phyloP scores from a whole-genome alignment of 306 rosid species.

The Oemleria cerasiformis region DNA sequence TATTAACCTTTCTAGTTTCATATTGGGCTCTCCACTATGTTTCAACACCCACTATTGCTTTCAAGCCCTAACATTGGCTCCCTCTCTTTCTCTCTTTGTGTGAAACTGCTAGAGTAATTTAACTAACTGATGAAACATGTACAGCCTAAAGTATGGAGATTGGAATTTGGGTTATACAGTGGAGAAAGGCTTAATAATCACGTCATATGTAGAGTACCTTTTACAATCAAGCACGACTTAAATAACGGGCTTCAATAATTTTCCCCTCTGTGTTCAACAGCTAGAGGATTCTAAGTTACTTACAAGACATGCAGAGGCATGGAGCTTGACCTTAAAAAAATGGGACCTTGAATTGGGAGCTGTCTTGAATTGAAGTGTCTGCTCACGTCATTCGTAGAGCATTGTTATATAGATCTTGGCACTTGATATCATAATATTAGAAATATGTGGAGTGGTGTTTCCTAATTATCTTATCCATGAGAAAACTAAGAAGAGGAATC shows the following conservation, averaged over 20 bases:
- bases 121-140: not conserved
- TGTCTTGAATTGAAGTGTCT: too few relatives aligned
- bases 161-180: not conserved
- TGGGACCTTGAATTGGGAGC: not conserved
- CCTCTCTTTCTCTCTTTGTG: not conserved
- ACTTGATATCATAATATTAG: not conserved
- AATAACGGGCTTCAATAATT: too few relatives aligned
- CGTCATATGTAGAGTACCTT: too few relatives aligned
- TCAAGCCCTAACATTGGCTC: not conserved
- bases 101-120: conserved; percentile 10
- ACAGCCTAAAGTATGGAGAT: not conserved
- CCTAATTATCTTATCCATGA: conserved; percentile 26
- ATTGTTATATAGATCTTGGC: not conserved
- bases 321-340: not conserved
- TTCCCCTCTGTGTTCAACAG: too few relatives aligned
- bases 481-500: conserved; percentile 4
- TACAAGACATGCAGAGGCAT: not conserved
- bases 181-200: not conserved
- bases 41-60: conserved; percentile 9
- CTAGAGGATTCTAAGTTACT: too few relatives aligned
- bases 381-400: not conserved
- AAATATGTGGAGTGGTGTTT: conserved; percentile 18
- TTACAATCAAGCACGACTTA: too few relatives aligned
- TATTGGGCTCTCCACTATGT: conserved; percentile 32
- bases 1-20: not conserved